A percentile compares a stretch with the other conserved stretches of the same genome.
Evolutionary conservation across 306 rosid species (phyloP).

Genomic region (Cucurbita maxima): DNA sequence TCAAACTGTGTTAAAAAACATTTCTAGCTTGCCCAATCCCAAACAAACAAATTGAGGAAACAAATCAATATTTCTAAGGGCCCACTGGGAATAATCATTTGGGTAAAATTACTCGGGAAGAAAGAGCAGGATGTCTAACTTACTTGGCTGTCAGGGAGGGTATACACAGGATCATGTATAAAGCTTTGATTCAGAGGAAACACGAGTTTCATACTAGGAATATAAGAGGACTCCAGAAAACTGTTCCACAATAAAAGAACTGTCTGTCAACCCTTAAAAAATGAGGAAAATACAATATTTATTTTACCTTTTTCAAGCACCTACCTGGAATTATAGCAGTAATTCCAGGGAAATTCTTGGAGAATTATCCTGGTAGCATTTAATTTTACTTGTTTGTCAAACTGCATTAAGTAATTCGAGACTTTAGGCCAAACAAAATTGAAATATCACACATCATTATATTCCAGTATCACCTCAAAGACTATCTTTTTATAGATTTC

Average conservation of each 20-base stretch:
- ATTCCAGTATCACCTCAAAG: slow-evolving; percentile 23
- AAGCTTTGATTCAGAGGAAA: slow-evolving; percentile 33
- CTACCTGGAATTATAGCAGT: slow-evolving; percentile 46
- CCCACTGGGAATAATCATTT: neutral
- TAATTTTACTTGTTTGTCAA: slow-evolving; percentile 28
- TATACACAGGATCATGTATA: slow-evolving; percentile 23
- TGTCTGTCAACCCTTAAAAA: slow-evolving; percentile 11
- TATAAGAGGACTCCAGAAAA: slow-evolving; percentile 17
- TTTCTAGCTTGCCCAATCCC: neutral
- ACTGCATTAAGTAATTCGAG: slow-evolving; percentile 24
- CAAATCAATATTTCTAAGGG: neutral
- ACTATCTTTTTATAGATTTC: slow-evolving; percentile 24
- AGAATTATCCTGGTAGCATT: slow-evolving; percentile 24
- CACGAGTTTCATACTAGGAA: slow-evolving; percentile 25
- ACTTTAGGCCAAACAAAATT: neutral
- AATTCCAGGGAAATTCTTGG: slow-evolving; percentile 21
- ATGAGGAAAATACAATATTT: neutral
- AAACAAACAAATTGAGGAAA: neutral
- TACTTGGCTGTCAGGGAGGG: slow-evolving; percentile 13
- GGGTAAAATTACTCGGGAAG: neutral
- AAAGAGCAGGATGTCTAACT: neutral
- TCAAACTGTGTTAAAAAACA: neutral
- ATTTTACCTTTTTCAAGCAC: neutral
- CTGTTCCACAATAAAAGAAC: slow-evolving; percentile 20
- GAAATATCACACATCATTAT: neutral